Evolutionary conservation across 768 basidiomycete genomes (phyloP).

Genomic region (Russula olivacea): DNA sequence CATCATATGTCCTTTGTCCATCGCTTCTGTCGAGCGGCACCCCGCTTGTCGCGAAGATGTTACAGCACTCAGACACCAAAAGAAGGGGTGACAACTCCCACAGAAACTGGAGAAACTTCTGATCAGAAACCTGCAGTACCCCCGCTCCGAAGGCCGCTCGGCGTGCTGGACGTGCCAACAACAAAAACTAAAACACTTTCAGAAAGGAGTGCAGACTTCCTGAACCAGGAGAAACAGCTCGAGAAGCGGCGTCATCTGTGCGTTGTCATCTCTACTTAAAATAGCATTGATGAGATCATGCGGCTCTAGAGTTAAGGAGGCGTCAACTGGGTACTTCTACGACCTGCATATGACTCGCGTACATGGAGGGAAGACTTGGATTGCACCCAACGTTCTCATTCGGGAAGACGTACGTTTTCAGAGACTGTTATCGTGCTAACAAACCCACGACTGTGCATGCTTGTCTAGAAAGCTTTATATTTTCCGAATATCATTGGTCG

Average conservation of each 20-base stretch:
- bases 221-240: slow-evolving; percentile 66
- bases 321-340: slow-evolving; percentile 79
- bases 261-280: slow-evolving; percentile 38
- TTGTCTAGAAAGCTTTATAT: slow-evolving; percentile 76
- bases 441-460: not conserved
- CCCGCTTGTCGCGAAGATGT: slow-evolving; percentile 2
- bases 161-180: slow-evolving; percentile 64
- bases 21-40: not conserved
- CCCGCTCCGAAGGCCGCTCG: slow-evolving; percentile 63
- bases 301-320: slow-evolving; percentile 48
- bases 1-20: not conserved
- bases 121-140: slow-evolving; percentile 19
- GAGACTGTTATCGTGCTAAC: not conserved
- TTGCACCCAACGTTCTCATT: slow-evolving; percentile 84
- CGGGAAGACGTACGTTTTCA: slow-evolving; percentile 70
- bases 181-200: slow-evolving; percentile 34
- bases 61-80: slow-evolving; percentile 6
- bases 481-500: slow-evolving; percentile 82
- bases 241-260: slow-evolving; percentile 62
- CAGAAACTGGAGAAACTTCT: not conserved
- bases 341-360: slow-evolving; percentile 75
- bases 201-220: slow-evolving; percentile 56
- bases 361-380: slow-evolving; percentile 92
- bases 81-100: not conserved
- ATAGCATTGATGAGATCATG: slow-evolving; percentile 27